phyloP scores from a whole-genome alignment of 192 early-diverging fungal genomes.

The Jimgerdemannia lactiflua region DNA sequence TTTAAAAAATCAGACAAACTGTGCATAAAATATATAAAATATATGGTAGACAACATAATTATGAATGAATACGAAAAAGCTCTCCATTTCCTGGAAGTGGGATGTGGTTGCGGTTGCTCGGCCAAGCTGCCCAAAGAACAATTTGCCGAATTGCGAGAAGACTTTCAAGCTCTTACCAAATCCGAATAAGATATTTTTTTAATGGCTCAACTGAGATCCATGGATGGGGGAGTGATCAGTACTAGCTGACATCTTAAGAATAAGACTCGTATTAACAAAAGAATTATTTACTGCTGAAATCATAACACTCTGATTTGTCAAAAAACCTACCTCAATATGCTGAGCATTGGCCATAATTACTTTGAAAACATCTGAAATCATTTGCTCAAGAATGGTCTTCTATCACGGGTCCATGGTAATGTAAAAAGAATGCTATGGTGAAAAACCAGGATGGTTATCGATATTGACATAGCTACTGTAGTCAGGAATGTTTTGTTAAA shows the following conservation, averaged over 20 bases:
- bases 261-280: no score
- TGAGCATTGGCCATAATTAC: no score
- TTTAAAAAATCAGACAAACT: not conserved
- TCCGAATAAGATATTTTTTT: not conserved
- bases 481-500: no score
- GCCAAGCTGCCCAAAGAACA: not conserved
- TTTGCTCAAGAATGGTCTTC: no score
- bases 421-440: no score
- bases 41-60: not conserved
- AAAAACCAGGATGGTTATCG: no score
- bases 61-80: not conserved
- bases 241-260: not conserved
- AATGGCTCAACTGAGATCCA: not conserved
- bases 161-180: not conserved
- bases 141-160: not conserved
- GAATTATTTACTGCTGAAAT: no score
- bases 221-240: not conserved
- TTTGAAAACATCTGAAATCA: no score
- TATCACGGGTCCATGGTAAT: no score
- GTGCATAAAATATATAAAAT: not conserved
- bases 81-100: not conserved
- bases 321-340: no score
- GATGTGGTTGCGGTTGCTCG: not conserved
- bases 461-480: no score
- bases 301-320: no score